Conservation (phyloP, 2,329 filamentous ascomycete genomes). For the Fusarium duplospermum region DNA sequence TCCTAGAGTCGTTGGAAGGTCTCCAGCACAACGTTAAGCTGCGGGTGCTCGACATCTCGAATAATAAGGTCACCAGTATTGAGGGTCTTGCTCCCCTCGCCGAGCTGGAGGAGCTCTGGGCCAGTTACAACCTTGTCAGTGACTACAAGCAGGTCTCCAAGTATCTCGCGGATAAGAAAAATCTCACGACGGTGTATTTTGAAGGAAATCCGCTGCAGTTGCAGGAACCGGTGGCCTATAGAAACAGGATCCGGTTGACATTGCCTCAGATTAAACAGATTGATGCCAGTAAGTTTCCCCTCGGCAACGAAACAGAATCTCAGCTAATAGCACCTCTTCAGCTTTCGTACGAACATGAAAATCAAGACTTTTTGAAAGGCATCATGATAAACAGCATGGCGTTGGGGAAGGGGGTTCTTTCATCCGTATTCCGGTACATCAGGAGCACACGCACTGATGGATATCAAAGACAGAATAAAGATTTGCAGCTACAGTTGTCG, state of each 20-base stretch:
- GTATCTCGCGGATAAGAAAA: slow-evolving; percentile 80
- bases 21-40: slow-evolving; percentile 76
- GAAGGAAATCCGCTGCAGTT: slow-evolving; percentile 93
- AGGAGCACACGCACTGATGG: slow-evolving; percentile 11
- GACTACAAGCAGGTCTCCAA: slow-evolving; percentile 87
- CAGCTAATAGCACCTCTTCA: slow-evolving; percentile 14
- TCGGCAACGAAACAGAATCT: background rate
- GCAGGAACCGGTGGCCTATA: slow-evolving; percentile 82
- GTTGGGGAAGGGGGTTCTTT: slow-evolving; percentile 35
- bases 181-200: slow-evolving; percentile 91
- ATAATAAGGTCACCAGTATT: slow-evolving; percentile 84
- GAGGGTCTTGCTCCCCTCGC: slow-evolving; percentile 75
- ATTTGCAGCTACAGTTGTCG: slow-evolving; percentile 8
- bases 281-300: slow-evolving; percentile 87
- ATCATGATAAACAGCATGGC: slow-evolving; percentile 39
- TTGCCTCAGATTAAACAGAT: slow-evolving; percentile 92
- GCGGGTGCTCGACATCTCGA: slow-evolving; percentile 86
- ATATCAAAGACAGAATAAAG: slow-evolving; percentile 12
- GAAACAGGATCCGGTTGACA: slow-evolving; percentile 91
- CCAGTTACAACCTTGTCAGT: slow-evolving; percentile 84
- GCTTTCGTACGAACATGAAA: slow-evolving; percentile 49
- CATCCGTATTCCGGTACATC: slow-evolving; percentile 23
- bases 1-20: slow-evolving; percentile 80
- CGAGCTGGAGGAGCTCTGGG: slow-evolving; percentile 92
- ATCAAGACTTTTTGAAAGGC: slow-evolving; percentile 4